A percentile compares a stretch with the other conserved stretches of the same genome.
These are phyloP conservation scores for Linum lewisii DNA, from an alignment of 345 rosid genomes.

Conservation along the genomic window DNA sequence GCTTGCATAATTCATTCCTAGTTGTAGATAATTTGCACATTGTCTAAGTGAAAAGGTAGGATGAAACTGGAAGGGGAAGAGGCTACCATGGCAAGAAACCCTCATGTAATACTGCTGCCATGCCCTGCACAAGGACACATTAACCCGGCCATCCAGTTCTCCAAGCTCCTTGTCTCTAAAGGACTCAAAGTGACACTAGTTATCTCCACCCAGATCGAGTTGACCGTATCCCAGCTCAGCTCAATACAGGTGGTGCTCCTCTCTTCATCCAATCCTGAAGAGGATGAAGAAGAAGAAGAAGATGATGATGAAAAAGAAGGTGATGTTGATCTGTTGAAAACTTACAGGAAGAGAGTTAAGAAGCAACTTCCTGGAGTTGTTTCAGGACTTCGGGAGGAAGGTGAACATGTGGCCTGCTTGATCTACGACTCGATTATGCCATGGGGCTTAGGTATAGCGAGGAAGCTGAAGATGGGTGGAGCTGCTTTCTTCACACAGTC, in stretches of 20 bases:
- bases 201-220: neutral
- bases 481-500: constrained; percentile 28
- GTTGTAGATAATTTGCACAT: too few species aligned
- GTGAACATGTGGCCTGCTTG: constrained; percentile 9
- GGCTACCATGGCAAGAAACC: neutral
- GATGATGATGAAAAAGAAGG: neutral
- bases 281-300: neutral
- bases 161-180: neutral
- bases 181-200: neutral
- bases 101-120: neutral
- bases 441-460: constrained; percentile 32
- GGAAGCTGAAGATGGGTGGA: constrained; percentile 11
- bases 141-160: neutral
- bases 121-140: neutral
- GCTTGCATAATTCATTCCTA: too few species aligned
- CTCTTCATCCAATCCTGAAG: neutral
- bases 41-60: too few species aligned
- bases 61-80: neutral
- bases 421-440: constrained; percentile 39
- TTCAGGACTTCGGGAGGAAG: neutral
- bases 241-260: neutral
- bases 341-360: neutral
- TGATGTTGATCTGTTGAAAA: neutral
- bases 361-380: neutral
- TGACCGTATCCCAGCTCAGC: neutral